These are phyloP conservation scores for Pseudocohnilembus persalinus DNA, from an alignment of 169 alveolate genomes.

Conservation along the genomic window DNA sequence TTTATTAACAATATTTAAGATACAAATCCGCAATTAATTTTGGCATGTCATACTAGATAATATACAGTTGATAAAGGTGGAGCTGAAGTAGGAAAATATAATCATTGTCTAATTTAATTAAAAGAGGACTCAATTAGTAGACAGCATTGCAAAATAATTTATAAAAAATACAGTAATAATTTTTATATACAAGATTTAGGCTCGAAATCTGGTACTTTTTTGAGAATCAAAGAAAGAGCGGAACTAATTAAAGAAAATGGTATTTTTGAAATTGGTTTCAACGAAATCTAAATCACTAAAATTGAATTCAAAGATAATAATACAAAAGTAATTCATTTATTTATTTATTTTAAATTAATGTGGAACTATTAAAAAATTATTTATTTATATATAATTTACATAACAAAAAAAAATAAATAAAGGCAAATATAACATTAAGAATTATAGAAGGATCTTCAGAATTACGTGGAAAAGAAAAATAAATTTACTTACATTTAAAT, in stretches of 20 bases:
- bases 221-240: neutral
- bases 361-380: neutral
- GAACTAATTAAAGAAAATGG: neutral
- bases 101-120: too few species aligned
- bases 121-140: neutral
- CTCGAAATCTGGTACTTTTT: neutral
- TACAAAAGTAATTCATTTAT: too few species aligned
- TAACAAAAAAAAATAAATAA: too few species aligned
- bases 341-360: too few species aligned
- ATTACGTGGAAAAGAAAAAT: too few species aligned
- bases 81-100: neutral
- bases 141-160: neutral
- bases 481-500: neutral
- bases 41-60: too few species aligned
- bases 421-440: neutral
- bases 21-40: too few species aligned
- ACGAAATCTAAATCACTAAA: neutral
- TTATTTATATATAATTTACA: too few species aligned
- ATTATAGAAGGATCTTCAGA: neutral
- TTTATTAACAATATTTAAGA: too few species aligned
- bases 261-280: neutral
- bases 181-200: neutral
- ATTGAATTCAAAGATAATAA: too few species aligned
- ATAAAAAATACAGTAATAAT: too few species aligned
- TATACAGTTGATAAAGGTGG: neutral